Percentiles rank a stretch among this genome's conserved stretches.
These are phyloP conservation scores for Tubosaeta sp. DNA, from an alignment of 768 basidiomycete species.

Conservation along the genomic window DNA sequence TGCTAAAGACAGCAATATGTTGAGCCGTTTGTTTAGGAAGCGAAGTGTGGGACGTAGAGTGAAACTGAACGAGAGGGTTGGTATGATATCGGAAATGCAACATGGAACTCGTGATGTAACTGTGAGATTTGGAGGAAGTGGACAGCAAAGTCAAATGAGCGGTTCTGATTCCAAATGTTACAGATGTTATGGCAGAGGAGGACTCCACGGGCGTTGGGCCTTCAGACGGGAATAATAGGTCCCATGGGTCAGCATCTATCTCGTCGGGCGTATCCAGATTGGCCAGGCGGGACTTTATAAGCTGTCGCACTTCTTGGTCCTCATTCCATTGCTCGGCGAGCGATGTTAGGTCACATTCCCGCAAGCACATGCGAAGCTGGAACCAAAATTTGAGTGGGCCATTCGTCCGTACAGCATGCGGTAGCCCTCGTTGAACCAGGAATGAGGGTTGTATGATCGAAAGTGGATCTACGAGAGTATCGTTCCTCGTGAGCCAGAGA, in stretches of 20 bases:
- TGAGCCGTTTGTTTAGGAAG: constrained; percentile 9
- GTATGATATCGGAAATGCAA: constrained; percentile 24
- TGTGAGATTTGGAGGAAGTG: constrained; percentile 18
- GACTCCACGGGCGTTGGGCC: constrained; percentile 4
- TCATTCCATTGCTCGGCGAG: constrained; percentile 6
- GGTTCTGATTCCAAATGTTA: constrained; percentile 16
- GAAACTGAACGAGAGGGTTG: constrained; percentile 5
- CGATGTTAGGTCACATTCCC: constrained; percentile 40
- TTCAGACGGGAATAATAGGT: constrained; percentile 20
- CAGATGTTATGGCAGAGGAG: constrained; percentile 6
- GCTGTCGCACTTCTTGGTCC: constrained; percentile 31
- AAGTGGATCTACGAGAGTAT: constrained; percentile 62
- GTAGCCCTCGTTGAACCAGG: constrained; percentile 70
- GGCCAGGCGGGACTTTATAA: constrained; percentile 37
- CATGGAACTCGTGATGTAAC: constrained; percentile 21
- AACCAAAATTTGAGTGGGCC: constrained; percentile 72
- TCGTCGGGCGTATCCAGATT: constrained; percentile 37
- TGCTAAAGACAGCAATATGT: constrained; percentile 30
- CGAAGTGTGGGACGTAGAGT: constrained; percentile 15
- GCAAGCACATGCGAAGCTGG: constrained; percentile 56
- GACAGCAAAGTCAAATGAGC: constrained; percentile 20
- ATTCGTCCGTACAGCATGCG: constrained; percentile 64
- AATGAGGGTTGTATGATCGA: constrained; percentile 84
- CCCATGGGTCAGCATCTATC: constrained; percentile 14
- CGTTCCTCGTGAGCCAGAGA: constrained; percentile 46